phyloP scores from a whole-genome alignment of 345 rosid species.

The Stellera chamaejasme region DNA sequence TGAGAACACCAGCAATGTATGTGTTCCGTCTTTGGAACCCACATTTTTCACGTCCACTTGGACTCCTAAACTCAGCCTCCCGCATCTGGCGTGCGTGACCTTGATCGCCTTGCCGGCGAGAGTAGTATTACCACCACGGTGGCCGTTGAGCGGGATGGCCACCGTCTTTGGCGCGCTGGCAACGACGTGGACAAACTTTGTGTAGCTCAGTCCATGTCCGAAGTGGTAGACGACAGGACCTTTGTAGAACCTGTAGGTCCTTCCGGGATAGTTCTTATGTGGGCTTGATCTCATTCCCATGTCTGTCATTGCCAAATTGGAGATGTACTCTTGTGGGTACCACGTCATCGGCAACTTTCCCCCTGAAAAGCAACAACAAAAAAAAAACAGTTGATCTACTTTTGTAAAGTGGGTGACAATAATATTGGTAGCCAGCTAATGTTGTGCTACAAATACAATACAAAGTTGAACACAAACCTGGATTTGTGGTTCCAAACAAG shows the following conservation, averaged over 20 bases:
- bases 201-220: conserved; percentile 83
- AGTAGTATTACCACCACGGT: conserved; percentile 31
- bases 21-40: conserved; percentile 60
- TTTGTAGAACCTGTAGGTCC: conserved; percentile 77
- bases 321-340: conserved; percentile 69
- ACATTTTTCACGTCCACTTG: conserved; percentile 58
- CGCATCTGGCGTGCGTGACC: conserved; percentile 63
- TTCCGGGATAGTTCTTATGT: conserved; percentile 58
- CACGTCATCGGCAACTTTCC: conserved; percentile 92
- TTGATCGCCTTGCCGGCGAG: conserved; percentile 45
- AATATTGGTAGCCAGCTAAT: no score
- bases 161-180: conserved; percentile 48
- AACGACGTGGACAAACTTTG: conserved; percentile 45
- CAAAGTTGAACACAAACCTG: conserved; percentile 26
- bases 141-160: conserved; percentile 41
- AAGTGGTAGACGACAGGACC: conserved; percentile 80
- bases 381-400: not conserved
- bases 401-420: not conserved
- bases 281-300: conserved; percentile 71
- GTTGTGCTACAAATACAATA: no score
- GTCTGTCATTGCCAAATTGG: conserved; percentile 71
- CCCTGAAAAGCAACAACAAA: conserved; percentile 31
- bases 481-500: conserved; percentile 61
- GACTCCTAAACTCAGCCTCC: conserved; percentile 39
- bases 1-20: conserved; percentile 62